A percentile compares a stretch with the other conserved stretches of the same genome.
These are phyloP conservation scores for Phytopythium oedochilum DNA, from an alignment of 352 stramenopile genomes.

Conservation along the genomic window DNA sequence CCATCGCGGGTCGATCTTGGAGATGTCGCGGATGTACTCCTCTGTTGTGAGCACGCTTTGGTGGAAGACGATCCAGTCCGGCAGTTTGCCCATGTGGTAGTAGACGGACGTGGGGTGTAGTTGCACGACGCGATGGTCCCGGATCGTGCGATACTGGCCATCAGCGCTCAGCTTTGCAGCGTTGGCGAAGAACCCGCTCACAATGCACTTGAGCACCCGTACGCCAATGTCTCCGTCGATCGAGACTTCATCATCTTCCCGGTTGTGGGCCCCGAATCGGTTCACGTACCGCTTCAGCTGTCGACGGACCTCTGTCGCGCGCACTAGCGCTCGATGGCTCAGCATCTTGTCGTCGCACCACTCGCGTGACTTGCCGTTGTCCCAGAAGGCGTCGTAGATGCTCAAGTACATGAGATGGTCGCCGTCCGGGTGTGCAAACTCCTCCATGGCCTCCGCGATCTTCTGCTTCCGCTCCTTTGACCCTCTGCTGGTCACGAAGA, in stretches of 20 bases:
- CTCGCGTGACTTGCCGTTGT: conserved; percentile 49
- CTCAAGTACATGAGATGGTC: conserved; percentile 68
- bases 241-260: conserved; percentile 9
- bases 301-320: conserved; percentile 60
- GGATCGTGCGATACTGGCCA: conserved; percentile 56
- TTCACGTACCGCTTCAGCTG: conserved; percentile 67
- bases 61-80: conserved; percentile 98
- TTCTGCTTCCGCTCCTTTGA: conserved; percentile 68
- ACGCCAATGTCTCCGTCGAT: conserved; percentile 27
- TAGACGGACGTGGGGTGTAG: conserved; percentile 76
- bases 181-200: conserved; percentile 93
- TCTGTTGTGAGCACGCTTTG: conserved; percentile 98
- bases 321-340: conserved; percentile 44
- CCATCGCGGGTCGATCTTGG: conserved; percentile 72
- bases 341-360: conserved; percentile 79
- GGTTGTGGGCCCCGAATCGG: conserved; percentile 31
- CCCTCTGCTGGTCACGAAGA: conserved; percentile 57
- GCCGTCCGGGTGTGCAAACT: conserved; percentile 60
- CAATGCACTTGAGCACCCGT: conserved; percentile 41
- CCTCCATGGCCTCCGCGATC: conserved; percentile 57
- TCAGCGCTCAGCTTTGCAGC: conserved; percentile 93
- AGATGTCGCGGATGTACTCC: conserved; percentile 87
- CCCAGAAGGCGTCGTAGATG: conserved; percentile 71
- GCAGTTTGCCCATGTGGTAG: conserved; percentile 72
- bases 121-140: conserved; percentile 61